Evolutionary conservation across 2,329 filamentous ascomycete genomes (phyloP).

Genomic region (Fusarium pseudoanthophilum): DNA sequence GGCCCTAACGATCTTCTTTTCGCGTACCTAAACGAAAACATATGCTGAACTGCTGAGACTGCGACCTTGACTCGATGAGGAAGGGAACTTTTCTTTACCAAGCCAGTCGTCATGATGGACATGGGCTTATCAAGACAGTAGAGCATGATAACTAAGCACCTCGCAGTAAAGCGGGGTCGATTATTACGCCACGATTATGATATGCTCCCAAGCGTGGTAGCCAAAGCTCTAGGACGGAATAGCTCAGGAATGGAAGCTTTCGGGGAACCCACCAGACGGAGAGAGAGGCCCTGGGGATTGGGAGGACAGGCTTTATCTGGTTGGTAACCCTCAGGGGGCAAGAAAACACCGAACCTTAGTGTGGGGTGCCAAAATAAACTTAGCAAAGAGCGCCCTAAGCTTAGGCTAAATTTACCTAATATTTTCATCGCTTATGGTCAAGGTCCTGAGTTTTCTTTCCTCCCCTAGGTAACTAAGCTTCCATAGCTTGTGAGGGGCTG

Average conservation of each 20-base stretch:
- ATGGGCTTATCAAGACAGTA: conserved; percentile 36
- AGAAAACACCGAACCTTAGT: too few species aligned
- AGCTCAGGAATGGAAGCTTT: conserved; percentile 10
- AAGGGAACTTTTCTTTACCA: conserved; percentile 1
- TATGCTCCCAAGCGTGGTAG: conserved; percentile 23
- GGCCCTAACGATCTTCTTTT: neutral
- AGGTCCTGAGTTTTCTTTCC: too few species aligned
- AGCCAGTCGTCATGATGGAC: conserved; percentile 28
- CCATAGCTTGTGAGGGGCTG: conserved; percentile 32
- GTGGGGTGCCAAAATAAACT: too few species aligned
- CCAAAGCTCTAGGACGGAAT: conserved; percentile 11
- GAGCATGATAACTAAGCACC: conserved; percentile 32
- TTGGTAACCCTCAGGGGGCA: too few species aligned
- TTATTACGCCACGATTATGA: conserved; percentile 44
- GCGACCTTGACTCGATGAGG: neutral
- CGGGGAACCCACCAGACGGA: conserved; percentile 11
- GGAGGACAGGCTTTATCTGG: conserved; percentile 4
- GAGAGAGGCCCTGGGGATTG: conserved; percentile 3
- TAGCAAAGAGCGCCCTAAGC: too few species aligned
- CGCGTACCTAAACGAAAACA: neutral
- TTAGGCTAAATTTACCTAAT: too few species aligned
- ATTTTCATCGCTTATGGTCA: too few species aligned
- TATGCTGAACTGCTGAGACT: neutral
- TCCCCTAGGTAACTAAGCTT: conserved; percentile 17
- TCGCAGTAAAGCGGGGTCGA: conserved; percentile 39